Evolutionary conservation across 1,284 basidiomycete species (phyloP), one percentile per base, ranked within the genome.

Genomic region (Boletus semigastroideus): DNA sequence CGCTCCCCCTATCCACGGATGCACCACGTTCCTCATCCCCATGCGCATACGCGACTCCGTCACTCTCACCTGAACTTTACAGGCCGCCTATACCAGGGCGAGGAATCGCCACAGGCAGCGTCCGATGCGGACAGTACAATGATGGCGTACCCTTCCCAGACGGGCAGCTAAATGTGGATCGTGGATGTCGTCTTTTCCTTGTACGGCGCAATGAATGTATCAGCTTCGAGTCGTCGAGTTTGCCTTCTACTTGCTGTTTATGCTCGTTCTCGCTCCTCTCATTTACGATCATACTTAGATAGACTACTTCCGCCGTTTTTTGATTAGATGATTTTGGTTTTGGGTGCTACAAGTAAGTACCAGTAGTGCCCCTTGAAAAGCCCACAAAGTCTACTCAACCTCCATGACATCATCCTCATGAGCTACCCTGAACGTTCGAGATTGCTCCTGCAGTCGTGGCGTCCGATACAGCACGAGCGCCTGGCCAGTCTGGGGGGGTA

Each of bases 11-110:
- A 84, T 59, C 60, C 75, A 13, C 62, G 69, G 60, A 84, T 89
- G 82, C 86, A 88, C 61, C 86, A 88, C 57, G 84, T 88, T 44
- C 84, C 86, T 1, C 86, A 87, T 58, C 85, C 86, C 1, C 86
- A 88, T 53, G 84, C 85, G 1, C 86, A 89, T 59, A 81, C 85
- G 0, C 77, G 84, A 28, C 83, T 86, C 57, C 86, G 83, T 55
- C 78, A 80, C 52, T 73, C 71, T 2, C 69, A 73, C 56, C 54
- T 82, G 48, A 77, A 76, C 60, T 73, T 77, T 51, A 54, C 74
- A 14, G 75, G 78, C 57, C 67, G 72, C 34, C 67, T 80, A 42
- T 82, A 80, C 61, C 54, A 67, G 36, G 54, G 51, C 41, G 68
- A 68, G 22, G 64, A 70, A n/a, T 42, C 63, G 11, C 54, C 67